Conservation (phyloP, 805 yeast genomes). For the Vanderwaltozyma verrucispora region DNA sequence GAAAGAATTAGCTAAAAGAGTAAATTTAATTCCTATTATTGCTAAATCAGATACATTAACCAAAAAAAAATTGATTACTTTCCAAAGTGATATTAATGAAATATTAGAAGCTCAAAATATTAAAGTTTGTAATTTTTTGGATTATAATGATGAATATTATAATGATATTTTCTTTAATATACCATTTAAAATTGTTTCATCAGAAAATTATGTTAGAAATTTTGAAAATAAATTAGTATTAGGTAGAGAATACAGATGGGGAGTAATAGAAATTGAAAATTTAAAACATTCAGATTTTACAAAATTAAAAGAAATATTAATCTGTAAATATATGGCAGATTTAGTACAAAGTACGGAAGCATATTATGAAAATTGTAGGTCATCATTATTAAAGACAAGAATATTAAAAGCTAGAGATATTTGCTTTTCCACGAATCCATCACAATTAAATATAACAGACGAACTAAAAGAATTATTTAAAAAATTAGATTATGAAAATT, state of each 20-base stretch:
- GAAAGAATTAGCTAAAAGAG: slow-evolving; percentile 59
- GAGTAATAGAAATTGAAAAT: slow-evolving; percentile 74
- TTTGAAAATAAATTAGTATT: slow-evolving; percentile 42
- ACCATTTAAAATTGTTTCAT: slow-evolving; percentile 68
- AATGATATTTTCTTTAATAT: slow-evolving; percentile 32
- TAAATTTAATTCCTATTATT: slow-evolving; percentile 73
- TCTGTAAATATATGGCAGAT: slow-evolving; percentile 67
- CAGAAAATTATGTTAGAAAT: slow-evolving; percentile 40
- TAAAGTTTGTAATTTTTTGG: slow-evolving; percentile 41
- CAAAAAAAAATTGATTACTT: slow-evolving; percentile 39
- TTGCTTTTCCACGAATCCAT: not conserved
- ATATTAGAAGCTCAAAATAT: slow-evolving; percentile 47
- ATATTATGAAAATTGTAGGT: slow-evolving; percentile 63
- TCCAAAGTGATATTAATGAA: slow-evolving; percentile 43
- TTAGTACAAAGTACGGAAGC: slow-evolving; percentile 64
- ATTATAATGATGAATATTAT: slow-evolving; percentile 29
- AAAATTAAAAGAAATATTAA: slow-evolving; percentile 50
- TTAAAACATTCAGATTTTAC: slow-evolving; percentile 66
- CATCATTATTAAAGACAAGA: slow-evolving; percentile 43
- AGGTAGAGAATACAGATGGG: slow-evolving; percentile 81
- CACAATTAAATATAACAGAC: not conserved
- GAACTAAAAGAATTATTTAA: slow-evolving; percentile 5
- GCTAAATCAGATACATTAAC: slow-evolving; percentile 68
- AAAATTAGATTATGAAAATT: slow-evolving; percentile 18
- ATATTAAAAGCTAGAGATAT: slow-evolving; percentile 21